Evolutionary conservation across 1,284 basidiomycete genomes (phyloP).

Genomic region (Fistulina hepatica): DNA sequence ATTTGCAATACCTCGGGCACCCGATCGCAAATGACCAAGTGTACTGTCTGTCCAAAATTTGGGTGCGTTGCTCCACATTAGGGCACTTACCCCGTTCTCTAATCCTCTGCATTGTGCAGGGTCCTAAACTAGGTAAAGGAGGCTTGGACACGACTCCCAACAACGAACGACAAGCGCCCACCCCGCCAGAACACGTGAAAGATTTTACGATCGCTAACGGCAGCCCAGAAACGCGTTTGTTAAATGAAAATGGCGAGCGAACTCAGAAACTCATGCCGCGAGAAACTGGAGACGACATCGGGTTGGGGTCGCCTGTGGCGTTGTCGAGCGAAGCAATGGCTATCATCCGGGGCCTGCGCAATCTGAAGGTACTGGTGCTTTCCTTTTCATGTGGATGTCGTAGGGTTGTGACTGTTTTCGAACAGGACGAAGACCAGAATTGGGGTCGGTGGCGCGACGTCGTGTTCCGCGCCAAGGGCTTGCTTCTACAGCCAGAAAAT

Average conservation of each 20-base stretch:
- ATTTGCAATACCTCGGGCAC: slow-evolving; percentile 89
- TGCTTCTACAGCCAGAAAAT: too few species aligned
- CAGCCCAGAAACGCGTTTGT: slow-evolving; percentile 25
- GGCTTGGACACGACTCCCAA: slow-evolving; percentile 68
- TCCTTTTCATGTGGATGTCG: slow-evolving; percentile 5
- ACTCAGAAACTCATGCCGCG: slow-evolving; percentile 54
- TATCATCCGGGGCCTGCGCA: slow-evolving; percentile 75
- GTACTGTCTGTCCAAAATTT: slow-evolving; percentile 72
- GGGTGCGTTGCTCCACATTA: slow-evolving; percentile 40
- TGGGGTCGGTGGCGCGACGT: slow-evolving; percentile 86
- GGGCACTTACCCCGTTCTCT: not conserved
- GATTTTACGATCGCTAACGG: slow-evolving; percentile 21
- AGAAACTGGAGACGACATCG: slow-evolving; percentile 79
- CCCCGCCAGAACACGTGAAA: slow-evolving; percentile 48
- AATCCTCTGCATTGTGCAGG: slow-evolving; percentile 31
- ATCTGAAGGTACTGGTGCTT: slow-evolving; percentile 56
- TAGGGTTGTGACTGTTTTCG: slow-evolving; percentile 8
- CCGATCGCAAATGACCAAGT: slow-evolving; percentile 91
- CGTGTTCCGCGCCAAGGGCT: slow-evolving; percentile 63
- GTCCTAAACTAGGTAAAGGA: slow-evolving; percentile 63
- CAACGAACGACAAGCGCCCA: slow-evolving; percentile 52
- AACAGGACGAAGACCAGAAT: slow-evolving; percentile 80
- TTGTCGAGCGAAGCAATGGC: slow-evolving; percentile 78
- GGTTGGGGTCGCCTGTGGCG: slow-evolving; percentile 80
- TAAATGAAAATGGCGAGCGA: slow-evolving; percentile 1